Evolutionary conservation across 2,329 filamentous ascomycete genomes (phyloP).

Genomic region (Colletotrichum sp.): DNA sequence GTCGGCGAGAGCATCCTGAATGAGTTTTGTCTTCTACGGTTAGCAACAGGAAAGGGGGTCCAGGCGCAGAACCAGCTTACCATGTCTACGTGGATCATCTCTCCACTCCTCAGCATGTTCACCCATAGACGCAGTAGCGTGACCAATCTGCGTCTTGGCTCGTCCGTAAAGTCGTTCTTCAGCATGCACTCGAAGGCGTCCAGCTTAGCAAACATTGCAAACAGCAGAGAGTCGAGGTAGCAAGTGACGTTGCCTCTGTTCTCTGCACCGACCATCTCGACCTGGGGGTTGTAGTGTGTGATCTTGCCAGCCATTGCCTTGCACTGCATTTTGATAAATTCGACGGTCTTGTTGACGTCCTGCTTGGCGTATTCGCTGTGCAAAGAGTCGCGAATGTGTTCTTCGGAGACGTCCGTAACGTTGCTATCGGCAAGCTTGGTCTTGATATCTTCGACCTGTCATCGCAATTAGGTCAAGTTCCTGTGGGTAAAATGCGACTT

Average conservation of each 20-base stretch:
- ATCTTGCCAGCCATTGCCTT: constrained; percentile 83
- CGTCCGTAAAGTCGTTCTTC: constrained; percentile 77
- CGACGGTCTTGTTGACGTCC: constrained; percentile 75
- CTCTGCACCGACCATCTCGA: constrained; percentile 81
- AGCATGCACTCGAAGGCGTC: constrained; percentile 94
- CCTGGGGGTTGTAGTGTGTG: constrained; percentile 72
- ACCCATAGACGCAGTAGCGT: constrained; percentile 87
- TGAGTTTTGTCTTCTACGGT: constrained; percentile 70
- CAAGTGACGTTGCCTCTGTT: constrained; percentile 91
- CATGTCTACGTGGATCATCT: constrained; percentile 84
- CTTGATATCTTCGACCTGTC: constrained; percentile 37
- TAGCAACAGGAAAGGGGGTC: constrained; percentile 22
- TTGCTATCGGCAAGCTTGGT: constrained; percentile 41
- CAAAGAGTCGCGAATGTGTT: constrained; percentile 61
- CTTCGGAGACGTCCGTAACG: constrained; percentile 55
- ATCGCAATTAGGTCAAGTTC: background rate
- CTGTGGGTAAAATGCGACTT: constrained; percentile 23
- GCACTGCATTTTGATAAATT: constrained; percentile 79
- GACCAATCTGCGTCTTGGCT: constrained; percentile 74
- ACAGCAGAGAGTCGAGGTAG: constrained; percentile 88
- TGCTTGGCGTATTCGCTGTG: constrained; percentile 70
- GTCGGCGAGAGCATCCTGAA: constrained; percentile 81
- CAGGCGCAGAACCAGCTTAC: constrained; percentile 51
- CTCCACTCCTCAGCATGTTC: constrained; percentile 85
- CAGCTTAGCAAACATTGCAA: constrained; percentile 92